Evolutionary conservation across 306 rosid genomes (phyloP), one percentile per base, ranked within the genome.

Genomic region (Prunus padus): DNA sequence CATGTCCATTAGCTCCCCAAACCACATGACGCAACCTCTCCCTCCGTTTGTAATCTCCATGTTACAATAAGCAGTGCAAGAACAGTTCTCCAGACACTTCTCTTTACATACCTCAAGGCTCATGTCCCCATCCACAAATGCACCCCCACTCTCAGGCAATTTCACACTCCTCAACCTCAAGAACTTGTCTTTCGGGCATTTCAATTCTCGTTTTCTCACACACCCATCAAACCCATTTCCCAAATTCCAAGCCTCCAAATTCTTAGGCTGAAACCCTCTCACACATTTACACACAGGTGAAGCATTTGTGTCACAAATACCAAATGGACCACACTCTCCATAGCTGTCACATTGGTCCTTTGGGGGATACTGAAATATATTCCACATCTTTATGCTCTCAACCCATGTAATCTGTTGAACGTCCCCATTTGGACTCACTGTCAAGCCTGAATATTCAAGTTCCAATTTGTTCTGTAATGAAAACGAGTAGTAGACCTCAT

Each of bases 211-310:
- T 3, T 79, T 82, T 79, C 98, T 88, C 69, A 80, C 79, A 79
- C 98, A 93, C 72, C 98, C 98, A 47, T 74, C 92, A 0, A 88
- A 80, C 56, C 97, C 93, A 26, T 94, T 93, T 84, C 98, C 85
- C 77, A 83, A 55, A 33, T 65, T 84, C 97, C 98, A 94, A 0
- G 91, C 92, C 40, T 79, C 75, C 50, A 22, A 46, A 50, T 86
- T 78, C 84, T 40, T 90, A 0, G 97, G 97, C 19, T 25, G 52
- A 75, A 91, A 94, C 61, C 96, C 94, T 11, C 11, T 69, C 84
- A 86, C 11, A 54, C 97, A 91, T 28, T 57, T 19, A 68, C 97
- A 94, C 33, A 87, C 86, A 7, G 92, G 97, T 0, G 91, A 85
- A 20, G 84, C 80, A 16, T 91, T 82, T 0, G 83, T 4, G 42